A percentile compares a stretch with the other conserved stretches of the same genome.
Evolutionary conservation across 2,329 filamentous ascomycete genomes (phyloP).

Genomic region (Fusarium zealandicum): DNA sequence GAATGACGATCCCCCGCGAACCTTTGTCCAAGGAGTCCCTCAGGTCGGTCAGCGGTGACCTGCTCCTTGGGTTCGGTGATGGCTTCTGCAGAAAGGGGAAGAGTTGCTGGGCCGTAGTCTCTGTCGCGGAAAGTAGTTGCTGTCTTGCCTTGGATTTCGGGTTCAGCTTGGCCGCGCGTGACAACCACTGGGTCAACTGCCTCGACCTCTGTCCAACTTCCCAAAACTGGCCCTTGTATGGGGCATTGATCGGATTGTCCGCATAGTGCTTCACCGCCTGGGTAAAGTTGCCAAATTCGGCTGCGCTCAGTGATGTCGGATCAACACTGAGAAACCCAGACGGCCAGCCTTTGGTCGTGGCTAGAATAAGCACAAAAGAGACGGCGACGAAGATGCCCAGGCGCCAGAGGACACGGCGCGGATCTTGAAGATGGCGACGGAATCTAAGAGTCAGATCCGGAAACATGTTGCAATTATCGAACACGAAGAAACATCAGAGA

Average conservation of each 20-base stretch:
- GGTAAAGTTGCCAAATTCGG: constrained; percentile 3
- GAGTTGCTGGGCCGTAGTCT: too few species aligned
- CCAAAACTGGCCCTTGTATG: constrained; percentile 43
- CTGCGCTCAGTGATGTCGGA: background rate
- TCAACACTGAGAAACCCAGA: background rate
- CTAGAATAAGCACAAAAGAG: constrained; percentile 1
- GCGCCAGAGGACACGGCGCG: constrained; percentile 5
- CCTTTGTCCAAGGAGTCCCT: too few species aligned
- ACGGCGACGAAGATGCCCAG: background rate
- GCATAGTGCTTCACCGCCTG: constrained; percentile 21
- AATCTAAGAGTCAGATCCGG: background rate
- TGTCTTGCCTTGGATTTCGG: too few species aligned
- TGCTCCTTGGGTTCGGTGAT: too few species aligned
- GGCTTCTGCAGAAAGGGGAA: too few species aligned
- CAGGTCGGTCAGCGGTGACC: too few species aligned
- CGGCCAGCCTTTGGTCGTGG: constrained; percentile 1
- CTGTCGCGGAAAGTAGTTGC: too few species aligned
- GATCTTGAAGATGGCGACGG: background rate
- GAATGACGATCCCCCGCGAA: too few species aligned
- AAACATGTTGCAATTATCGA: too few species aligned
- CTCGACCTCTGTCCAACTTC: constrained; percentile 41
- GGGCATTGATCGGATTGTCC: constrained; percentile 34
- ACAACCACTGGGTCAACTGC: constrained; percentile 22
- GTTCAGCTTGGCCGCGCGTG: too few species aligned
- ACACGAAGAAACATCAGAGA: too few species aligned